Evolutionary conservation across 352 stramenopile genomes (phyloP).

Genomic region (Halophytophthora batemanensis): DNA sequence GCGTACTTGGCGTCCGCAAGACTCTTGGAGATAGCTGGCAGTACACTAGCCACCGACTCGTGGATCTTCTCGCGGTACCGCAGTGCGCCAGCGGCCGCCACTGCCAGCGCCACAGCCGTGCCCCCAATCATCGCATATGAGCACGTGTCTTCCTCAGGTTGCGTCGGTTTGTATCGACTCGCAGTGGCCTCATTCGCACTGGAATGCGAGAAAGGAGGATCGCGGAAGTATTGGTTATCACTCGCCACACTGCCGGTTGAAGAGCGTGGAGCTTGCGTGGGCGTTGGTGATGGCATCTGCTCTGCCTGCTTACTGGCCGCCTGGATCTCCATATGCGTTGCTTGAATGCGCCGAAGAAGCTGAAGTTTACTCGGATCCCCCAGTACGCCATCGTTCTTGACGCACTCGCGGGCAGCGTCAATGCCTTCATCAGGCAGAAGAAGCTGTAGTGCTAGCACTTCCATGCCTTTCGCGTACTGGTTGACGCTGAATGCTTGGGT

Average conservation of each 20-base stretch:
- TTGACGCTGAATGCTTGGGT: not conserved
- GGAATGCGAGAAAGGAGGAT: conserved; percentile 4
- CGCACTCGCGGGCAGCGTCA: conserved; percentile 27
- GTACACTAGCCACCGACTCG: conserved; percentile 34
- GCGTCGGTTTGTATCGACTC: not conserved
- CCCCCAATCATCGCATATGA: conserved; percentile 46
- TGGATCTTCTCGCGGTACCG: conserved; percentile 52
- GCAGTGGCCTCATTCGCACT: conserved; percentile 4
- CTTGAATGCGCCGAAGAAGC: conserved; percentile 35
- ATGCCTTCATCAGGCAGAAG: conserved; percentile 41
- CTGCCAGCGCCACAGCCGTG: conserved; percentile 41
- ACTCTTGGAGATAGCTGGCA: conserved; percentile 52
- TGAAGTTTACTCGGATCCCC: conserved; percentile 43
- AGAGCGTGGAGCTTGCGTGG: not conserved
- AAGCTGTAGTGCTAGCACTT: conserved; percentile 48
- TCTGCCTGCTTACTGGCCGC: conserved; percentile 8
- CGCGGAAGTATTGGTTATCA: conserved; percentile 6
- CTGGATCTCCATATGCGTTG: conserved; percentile 15
- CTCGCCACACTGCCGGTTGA: not conserved
- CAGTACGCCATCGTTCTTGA: conserved; percentile 34
- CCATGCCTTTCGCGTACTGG: conserved; percentile 28
- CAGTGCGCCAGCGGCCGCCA: conserved; percentile 38
- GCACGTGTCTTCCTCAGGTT: conserved; percentile 27
- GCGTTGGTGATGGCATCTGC: conserved; percentile 4
- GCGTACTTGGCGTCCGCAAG: conserved; percentile 63